Percentiles rank a stretch among this genome's conserved stretches.
Conservation (phyloP, 768 basidiomycete genomes). For the Suillus plorans region DNA sequence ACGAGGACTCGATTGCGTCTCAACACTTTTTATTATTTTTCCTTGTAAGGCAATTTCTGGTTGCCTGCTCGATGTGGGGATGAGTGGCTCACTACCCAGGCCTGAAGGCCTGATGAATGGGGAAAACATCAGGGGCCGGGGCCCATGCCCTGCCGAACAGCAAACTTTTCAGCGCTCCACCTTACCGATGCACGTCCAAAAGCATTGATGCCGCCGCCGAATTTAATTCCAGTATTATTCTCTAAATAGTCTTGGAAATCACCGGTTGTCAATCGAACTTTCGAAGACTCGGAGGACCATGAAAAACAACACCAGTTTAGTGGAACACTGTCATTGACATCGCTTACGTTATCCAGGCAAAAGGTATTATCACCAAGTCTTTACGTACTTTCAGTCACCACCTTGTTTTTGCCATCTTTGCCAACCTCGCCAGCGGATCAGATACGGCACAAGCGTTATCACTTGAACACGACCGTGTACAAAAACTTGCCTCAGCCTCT, state of each 20-base stretch:
- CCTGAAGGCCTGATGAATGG: background rate
- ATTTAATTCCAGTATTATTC: background rate
- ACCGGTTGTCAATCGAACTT: background rate
- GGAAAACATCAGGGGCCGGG: background rate
- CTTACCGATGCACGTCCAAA: background rate
- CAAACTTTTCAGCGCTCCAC: no score
- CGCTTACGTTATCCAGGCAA: constrained; percentile 3
- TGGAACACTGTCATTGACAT: background rate
- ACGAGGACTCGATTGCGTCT: constrained; percentile 23
- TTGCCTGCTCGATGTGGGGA: background rate
- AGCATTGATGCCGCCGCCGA: background rate
- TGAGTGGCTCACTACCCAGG: background rate
- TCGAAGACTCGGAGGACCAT: background rate
- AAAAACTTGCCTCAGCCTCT: background rate
- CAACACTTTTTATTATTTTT: constrained; percentile 15
- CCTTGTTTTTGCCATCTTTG: background rate
- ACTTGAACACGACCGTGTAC: background rate
- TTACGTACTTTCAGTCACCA: background rate
- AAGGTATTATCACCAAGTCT: background rate
- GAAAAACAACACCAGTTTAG: background rate
- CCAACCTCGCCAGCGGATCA: background rate
- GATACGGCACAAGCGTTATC: background rate
- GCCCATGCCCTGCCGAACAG: background rate
- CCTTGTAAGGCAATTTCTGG: constrained; percentile 4
- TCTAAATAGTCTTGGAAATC: background rate